Percentiles rank a stretch among this genome's conserved stretches.
These are phyloP conservation scores for Colletotrichum sansevieriae DNA, from an alignment of 2,329 filamentous ascomycete species.

Conservation along the genomic window DNA sequence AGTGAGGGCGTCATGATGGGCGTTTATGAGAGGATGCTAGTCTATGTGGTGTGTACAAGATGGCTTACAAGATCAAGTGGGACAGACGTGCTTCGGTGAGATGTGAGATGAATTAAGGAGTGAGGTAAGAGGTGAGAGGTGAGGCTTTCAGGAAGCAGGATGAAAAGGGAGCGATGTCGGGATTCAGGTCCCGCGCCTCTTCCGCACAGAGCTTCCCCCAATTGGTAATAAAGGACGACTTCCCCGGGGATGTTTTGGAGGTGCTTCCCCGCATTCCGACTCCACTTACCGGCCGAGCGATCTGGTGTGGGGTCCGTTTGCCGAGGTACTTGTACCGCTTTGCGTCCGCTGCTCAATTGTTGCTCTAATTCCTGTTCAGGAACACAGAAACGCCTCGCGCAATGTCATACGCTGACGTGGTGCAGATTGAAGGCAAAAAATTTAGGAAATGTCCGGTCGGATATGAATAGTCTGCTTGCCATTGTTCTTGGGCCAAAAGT, in stretches of 20 bases:
- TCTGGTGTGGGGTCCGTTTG: slow-evolving; percentile 31
- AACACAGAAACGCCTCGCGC: too few species aligned
- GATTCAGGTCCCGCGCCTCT: slow-evolving; percentile 15
- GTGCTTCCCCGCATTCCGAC: slow-evolving; percentile 39
- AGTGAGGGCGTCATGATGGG: slow-evolving; percentile 44
- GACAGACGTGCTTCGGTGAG: not conserved
- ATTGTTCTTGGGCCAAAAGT: too few species aligned
- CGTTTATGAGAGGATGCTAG: slow-evolving; percentile 1
- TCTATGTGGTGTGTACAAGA: not conserved
- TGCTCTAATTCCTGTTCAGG: too few species aligned
- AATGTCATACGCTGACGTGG: too few species aligned
- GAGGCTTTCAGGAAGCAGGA: slow-evolving; percentile 5
- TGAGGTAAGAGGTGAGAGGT: not conserved
- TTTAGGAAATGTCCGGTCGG: too few species aligned
- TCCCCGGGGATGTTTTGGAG: slow-evolving; percentile 25
- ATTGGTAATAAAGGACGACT: slow-evolving; percentile 20
- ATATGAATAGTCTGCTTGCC: too few species aligned
- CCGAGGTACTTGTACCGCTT: slow-evolving; percentile 26
- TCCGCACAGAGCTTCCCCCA: slow-evolving; percentile 35
- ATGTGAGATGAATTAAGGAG: not conserved
- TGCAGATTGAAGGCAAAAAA: too few species aligned
- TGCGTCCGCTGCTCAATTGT: too few species aligned
- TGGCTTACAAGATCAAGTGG: not conserved
- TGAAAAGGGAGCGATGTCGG: slow-evolving; percentile 35
- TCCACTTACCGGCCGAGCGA: slow-evolving; percentile 38